These are phyloP conservation scores for Apodospora peruviana DNA, from an alignment of 495 filamentous ascomycete genomes.

Conservation along the genomic window DNA sequence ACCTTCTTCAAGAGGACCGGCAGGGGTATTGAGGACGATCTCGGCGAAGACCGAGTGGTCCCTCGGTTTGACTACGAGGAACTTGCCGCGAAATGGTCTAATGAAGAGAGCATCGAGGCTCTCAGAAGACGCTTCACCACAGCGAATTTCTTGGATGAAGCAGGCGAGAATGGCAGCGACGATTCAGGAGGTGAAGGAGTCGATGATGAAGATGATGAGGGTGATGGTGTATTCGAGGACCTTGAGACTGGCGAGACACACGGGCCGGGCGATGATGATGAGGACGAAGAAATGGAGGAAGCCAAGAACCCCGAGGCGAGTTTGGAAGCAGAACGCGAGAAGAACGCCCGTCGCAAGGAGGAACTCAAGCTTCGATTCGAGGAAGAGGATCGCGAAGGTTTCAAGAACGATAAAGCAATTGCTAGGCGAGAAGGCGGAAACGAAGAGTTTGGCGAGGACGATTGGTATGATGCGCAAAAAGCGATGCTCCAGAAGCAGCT, in stretches of 20 bases:
- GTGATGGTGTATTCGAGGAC: constrained; percentile 86
- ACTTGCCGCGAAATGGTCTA: constrained; percentile 78
- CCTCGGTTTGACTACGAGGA: constrained; percentile 75
- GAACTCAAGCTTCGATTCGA: constrained; percentile 92
- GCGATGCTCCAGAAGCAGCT: constrained; percentile 89
- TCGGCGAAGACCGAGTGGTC: constrained; percentile 66
- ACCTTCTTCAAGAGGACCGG: constrained; percentile 75
- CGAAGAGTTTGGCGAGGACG: constrained; percentile 88
- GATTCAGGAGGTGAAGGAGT: constrained; percentile 42
- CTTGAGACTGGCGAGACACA: constrained; percentile 69
- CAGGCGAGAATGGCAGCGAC: constrained; percentile 42
- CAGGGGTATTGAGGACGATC: constrained; percentile 56
- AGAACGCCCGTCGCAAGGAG: constrained; percentile 87
- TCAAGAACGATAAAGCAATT: constrained; percentile 76
- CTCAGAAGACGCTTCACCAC: constrained; percentile 70
- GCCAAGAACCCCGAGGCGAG: constrained; percentile 32
- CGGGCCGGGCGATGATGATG: constrained; percentile 37
- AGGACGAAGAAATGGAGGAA: constrained; percentile 78
- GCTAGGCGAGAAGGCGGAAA: constrained; percentile 55
- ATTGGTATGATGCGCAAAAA: constrained; percentile 98
- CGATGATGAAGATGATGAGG: constrained; percentile 76
- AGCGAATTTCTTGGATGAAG: constrained; percentile 50
- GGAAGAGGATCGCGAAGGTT: constrained; percentile 92
- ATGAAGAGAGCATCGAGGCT: constrained; percentile 68
- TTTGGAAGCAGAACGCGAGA: constrained; percentile 68